Percentiles rank a stretch among this genome's conserved stretches.
Conservation (phyloP, 176 grass and related monocot species). For the Lolium rigidum region DNA sequence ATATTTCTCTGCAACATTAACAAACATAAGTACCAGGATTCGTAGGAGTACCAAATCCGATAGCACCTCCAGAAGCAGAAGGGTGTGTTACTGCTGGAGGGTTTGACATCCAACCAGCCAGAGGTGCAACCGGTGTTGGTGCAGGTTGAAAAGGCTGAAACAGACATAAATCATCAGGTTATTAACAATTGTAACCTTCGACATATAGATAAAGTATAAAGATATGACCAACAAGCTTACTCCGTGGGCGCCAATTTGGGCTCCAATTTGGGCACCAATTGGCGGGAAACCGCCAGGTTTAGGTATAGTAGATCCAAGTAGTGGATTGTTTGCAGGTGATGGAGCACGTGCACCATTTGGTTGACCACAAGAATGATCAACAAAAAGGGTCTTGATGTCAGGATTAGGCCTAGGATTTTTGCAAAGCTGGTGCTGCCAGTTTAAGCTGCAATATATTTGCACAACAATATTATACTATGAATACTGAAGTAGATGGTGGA, state of each 20-base stretch:
- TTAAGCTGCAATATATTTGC: constrained; percentile 77
- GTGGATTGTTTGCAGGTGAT: constrained; percentile 83
- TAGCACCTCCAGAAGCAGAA: constrained; percentile 82
- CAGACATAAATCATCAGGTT: constrained; percentile 35
- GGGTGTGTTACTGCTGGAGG: constrained; percentile 80
- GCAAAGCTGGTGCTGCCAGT: constrained; percentile 99
- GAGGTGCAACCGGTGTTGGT: constrained; percentile 76
- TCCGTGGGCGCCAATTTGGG: constrained; percentile 83
- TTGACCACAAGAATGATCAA: constrained; percentile 97
- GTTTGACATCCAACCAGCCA: constrained; percentile 99
- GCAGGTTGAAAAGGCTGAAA: constrained; percentile 95
- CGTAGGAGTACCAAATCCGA: constrained; percentile 85
- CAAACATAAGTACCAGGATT: constrained; percentile 78
- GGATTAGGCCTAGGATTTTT: constrained; percentile 99
- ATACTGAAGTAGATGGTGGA: constrained; percentile 9
- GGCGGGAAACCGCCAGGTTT: constrained; percentile 95
- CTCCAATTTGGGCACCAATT: constrained; percentile 85
- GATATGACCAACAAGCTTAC: constrained; percentile 61
- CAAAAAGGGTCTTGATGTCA: constrained; percentile 99
- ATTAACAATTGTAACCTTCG: constrained; percentile 5
- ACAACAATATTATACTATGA: constrained; percentile 5
- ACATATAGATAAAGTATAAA: constrained; percentile 34
- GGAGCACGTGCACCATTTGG: constrained; percentile 97
- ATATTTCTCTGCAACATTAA: constrained; percentile 42
- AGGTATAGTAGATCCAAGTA: constrained; percentile 85